A percentile compares a stretch with the other conserved stretches of the same genome.
phyloP scores from a whole-genome alignment of 129 eudicot species.

The Flaveria linearis region DNA sequence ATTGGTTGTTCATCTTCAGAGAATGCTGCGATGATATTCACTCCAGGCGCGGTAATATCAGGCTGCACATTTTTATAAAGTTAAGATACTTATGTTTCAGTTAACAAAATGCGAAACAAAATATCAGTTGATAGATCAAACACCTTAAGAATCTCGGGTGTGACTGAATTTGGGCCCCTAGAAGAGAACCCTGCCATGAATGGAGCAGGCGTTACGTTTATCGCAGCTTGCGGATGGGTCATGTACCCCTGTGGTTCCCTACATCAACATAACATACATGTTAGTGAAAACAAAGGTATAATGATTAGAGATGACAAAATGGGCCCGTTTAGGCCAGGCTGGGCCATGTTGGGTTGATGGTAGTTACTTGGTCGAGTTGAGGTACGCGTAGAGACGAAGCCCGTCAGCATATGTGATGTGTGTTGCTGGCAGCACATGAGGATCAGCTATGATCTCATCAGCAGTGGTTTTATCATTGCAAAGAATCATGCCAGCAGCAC shows the following conservation, averaged over 20 bases:
- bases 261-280: conserved; percentile 14
- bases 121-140: conserved; percentile 4
- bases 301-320: not conserved
- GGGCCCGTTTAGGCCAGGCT: not conserved
- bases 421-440: conserved; percentile 67
- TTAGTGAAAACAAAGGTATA: not conserved
- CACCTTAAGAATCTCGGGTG: conserved; percentile 85
- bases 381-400: conserved; percentile 41
- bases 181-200: conserved; percentile 77
- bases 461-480: conserved; percentile 45
- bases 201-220: conserved; percentile 66
- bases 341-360: not conserved
- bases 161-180: conserved; percentile 65
- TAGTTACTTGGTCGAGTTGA: conserved; percentile 54
- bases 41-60: conserved; percentile 92
- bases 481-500: conserved; percentile 84
- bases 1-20: conserved; percentile 47
- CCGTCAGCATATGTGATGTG: conserved; percentile 49
- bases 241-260: conserved; percentile 59
- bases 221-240: conserved; percentile 32
- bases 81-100: not conserved
- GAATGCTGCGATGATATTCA: conserved; percentile 68
- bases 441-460: conserved; percentile 56
- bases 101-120: not conserved
- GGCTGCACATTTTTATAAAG: conserved; percentile 45